Evolutionary conservation across 345 rosid species (phyloP).

Genomic region (Citrus hindsii): DNA sequence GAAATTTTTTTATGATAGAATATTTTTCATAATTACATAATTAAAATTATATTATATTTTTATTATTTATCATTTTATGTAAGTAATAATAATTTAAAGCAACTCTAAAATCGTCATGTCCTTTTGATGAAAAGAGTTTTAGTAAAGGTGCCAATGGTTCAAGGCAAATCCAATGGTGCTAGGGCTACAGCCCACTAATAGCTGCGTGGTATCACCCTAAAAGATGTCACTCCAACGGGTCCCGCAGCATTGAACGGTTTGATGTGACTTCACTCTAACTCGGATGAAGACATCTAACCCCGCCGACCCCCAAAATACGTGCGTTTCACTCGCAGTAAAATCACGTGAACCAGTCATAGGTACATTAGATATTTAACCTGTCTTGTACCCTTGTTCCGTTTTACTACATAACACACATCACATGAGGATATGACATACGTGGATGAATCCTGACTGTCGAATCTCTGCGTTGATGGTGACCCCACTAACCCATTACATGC

Average conservation of each 20-base stretch:
- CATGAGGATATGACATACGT: neutral
- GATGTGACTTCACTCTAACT: neutral
- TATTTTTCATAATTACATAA: fast-evolving
- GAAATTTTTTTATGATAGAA: too few relatives aligned
- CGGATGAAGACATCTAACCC: neutral
- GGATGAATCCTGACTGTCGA: neutral
- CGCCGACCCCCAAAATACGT: neutral
- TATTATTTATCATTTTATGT: too few relatives aligned
- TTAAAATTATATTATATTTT: too few relatives aligned
- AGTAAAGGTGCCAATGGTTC: too few relatives aligned
- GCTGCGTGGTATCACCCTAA: neutral
- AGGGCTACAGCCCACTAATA: neutral
- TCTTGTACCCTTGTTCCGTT: neutral
- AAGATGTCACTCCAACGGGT: neutral
- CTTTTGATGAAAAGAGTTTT: too few relatives aligned
- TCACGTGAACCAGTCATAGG: neutral
- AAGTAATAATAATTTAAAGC: too few relatives aligned
- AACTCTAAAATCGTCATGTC: too few relatives aligned
- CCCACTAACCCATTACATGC: neutral
- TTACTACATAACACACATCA: neutral
- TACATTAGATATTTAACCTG: neutral
- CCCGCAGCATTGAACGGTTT: neutral
- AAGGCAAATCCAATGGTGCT: too few relatives aligned
- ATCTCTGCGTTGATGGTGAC: neutral
- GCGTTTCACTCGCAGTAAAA: slow-evolving; percentile 1